A percentile compares a stretch with the other conserved stretches of the same genome.
Conservation (phyloP, 1,284 basidiomycete genomes). For the Ceratobasidium sp. region DNA sequence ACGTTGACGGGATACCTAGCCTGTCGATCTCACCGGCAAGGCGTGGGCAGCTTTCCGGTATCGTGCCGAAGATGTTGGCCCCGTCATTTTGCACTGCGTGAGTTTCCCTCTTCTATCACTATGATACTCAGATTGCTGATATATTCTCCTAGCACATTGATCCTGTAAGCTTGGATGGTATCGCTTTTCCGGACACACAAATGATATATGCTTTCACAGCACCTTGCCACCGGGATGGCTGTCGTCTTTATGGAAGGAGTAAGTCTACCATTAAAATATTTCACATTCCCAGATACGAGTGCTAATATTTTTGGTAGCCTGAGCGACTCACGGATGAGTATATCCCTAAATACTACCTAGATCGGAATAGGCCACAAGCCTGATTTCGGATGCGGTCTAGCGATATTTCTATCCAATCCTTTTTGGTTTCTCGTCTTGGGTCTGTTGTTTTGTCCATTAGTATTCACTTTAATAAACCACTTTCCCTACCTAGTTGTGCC, state of each 20-base stretch:
- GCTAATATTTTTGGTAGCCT: not conserved
- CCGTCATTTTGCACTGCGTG: conserved; percentile 26
- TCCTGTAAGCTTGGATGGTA: conserved; percentile 7
- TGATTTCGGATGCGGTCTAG: no score
- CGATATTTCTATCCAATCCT: not conserved
- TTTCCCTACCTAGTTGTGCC: no score
- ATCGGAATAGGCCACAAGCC: conserved; percentile 5
- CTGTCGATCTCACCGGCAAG: conserved; percentile 14
- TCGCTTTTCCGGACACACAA: not conserved
- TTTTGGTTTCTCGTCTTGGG: no score
- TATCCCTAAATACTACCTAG: conserved; percentile 15
- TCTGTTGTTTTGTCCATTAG: no score
- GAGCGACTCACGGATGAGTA: conserved; percentile 2
- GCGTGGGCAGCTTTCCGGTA: conserved; percentile 16
- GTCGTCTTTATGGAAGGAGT: conserved; percentile 27
- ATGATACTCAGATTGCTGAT: not conserved
- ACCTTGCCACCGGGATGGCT: conserved; percentile 26
- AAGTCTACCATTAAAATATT: not conserved
- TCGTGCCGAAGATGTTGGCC: conserved; percentile 22
- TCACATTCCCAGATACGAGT: not conserved
- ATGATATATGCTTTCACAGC: conserved; percentile 5
- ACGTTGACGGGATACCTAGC: not conserved
- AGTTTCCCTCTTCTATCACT: not conserved
- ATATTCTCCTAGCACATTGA: conserved; percentile 11
- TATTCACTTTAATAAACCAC: no score